phyloP scores from a whole-genome alignment of 164 flowering plant genomes.

The Aristolochia californica region DNA sequence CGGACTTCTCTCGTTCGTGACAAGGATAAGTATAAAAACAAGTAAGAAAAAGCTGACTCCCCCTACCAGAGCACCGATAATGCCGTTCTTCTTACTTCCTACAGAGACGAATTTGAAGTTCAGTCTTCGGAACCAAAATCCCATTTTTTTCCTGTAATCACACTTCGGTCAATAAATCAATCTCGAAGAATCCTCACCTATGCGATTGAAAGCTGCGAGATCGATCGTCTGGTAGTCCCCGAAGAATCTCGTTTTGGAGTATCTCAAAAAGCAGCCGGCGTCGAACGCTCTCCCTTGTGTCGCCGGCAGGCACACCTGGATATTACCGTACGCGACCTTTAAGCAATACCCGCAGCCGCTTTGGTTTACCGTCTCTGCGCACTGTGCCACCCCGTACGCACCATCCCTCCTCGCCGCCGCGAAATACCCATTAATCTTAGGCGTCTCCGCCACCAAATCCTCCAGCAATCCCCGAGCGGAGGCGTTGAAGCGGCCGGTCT shows the following conservation, averaged over 20 bases:
- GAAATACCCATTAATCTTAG: conserved; percentile 22
- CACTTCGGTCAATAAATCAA: not conserved
- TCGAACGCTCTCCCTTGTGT: conserved; percentile 37
- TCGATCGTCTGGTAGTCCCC: conserved; percentile 24
- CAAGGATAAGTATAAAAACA: conserved; percentile 8
- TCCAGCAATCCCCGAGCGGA: conserved; percentile 25
- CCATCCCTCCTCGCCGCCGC: conserved; percentile 13
- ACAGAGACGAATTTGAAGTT: not conserved
- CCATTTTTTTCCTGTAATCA: not conserved
- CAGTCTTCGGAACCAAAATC: not conserved
- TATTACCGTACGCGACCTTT: conserved; percentile 22
- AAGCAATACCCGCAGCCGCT: conserved; percentile 40
- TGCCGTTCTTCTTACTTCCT: conserved; percentile 20
- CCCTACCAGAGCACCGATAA: conserved; percentile 27
- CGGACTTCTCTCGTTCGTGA: not conserved
- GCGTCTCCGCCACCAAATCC: conserved; percentile 25
- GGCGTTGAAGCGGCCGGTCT: conserved; percentile 4
- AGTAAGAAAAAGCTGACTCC: conserved; percentile 26
- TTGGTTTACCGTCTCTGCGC: conserved; percentile 25
- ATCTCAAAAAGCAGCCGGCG: conserved; percentile 51
- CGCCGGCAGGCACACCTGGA: conserved; percentile 27
- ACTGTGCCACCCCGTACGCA: conserved; percentile 40
- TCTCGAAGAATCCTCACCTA: conserved; percentile 12
- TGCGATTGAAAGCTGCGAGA: conserved; percentile 21
- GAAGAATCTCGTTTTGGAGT: conserved; percentile 36